Percentiles rank a stretch among this genome's conserved stretches.
Evolutionary conservation across 1,139 yeast genomes (phyloP).

Genomic region (Hyphopichia pseudoburtonii): DNA sequence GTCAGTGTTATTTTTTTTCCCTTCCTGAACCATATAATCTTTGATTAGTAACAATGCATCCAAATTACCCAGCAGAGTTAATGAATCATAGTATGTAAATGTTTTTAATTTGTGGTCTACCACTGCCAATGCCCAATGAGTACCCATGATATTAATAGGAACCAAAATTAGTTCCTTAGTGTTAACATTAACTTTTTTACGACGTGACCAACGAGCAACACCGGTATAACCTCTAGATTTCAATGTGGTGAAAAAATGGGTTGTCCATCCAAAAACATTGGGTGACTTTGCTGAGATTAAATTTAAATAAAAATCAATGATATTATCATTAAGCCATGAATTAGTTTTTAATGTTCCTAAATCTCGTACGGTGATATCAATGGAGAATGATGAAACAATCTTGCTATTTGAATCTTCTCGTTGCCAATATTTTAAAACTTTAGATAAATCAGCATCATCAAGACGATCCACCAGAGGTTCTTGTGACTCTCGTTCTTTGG

Average conservation of each 20-base stretch:
- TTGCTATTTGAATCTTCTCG: constrained; percentile 14
- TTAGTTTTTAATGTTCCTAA: constrained; percentile 68
- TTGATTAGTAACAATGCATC: constrained; percentile 54
- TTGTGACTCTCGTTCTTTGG: constrained; percentile 15
- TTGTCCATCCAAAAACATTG: constrained; percentile 70
- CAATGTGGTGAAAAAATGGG: constrained; percentile 81
- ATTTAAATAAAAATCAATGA: constrained; percentile 79
- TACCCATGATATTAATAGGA: constrained; percentile 78
- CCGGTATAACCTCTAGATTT: constrained; percentile 73
- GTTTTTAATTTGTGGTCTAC: constrained; percentile 60
- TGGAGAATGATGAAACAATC: constrained; percentile 31
- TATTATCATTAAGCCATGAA: constrained; percentile 87
- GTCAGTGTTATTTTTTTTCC: constrained; percentile 40
- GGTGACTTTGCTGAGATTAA: constrained; percentile 46
- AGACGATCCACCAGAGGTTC: constrained; percentile 15
- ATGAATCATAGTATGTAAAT: constrained; percentile 77
- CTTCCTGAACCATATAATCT: constrained; percentile 61
- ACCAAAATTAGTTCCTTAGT: constrained; percentile 66
- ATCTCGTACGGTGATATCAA: constrained; percentile 69
- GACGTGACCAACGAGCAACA: constrained; percentile 87
- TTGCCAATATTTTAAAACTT: constrained; percentile 27
- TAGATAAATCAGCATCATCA: constrained; percentile 15
- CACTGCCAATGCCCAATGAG: constrained; percentile 93
- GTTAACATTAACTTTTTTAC: constrained; percentile 71
- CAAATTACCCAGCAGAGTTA: constrained; percentile 57